Evolutionary conservation across 2,329 filamentous ascomycete species (phyloP).

Genomic region (Sclerotinia sclerotiorum): DNA sequence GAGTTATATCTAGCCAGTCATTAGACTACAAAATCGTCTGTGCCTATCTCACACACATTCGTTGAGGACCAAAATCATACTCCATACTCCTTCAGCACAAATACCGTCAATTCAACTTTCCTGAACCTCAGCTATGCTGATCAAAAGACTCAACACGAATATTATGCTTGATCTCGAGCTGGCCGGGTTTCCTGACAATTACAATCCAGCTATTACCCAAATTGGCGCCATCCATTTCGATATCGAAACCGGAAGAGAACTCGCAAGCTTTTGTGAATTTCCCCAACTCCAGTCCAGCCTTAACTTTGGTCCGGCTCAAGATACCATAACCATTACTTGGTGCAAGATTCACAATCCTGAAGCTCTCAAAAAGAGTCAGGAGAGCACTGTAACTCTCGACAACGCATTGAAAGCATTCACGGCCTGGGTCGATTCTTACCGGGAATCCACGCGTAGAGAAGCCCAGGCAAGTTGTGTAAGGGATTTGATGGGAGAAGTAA

Average conservation of each 20-base stretch:
- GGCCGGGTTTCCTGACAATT: not conserved
- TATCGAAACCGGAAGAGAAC: not conserved
- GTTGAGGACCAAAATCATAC: too few species aligned
- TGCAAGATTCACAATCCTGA: not conserved
- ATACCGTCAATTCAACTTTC: not conserved
- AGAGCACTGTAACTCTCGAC: not conserved
- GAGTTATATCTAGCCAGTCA: too few species aligned
- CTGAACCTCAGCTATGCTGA: not conserved
- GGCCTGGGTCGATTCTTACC: not conserved
- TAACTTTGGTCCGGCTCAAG: not conserved
- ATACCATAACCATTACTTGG: not conserved
- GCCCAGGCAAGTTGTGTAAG: not conserved
- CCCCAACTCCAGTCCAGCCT: not conserved
- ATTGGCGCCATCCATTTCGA: conserved; percentile 3
- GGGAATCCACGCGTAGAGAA: not conserved
- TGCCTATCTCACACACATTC: too few species aligned
- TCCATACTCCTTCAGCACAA: not conserved
- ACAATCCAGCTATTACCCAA: not conserved
- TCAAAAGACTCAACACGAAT: not conserved
- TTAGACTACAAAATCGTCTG: too few species aligned
- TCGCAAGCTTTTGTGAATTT: not conserved
- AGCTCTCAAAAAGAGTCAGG: not conserved
- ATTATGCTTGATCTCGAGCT: conserved; percentile 14
- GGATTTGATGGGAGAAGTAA: not conserved
- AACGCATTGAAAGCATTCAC: not conserved